Conservation (phyloP, 1,139 yeast species). For the Pichia terricola region DNA sequence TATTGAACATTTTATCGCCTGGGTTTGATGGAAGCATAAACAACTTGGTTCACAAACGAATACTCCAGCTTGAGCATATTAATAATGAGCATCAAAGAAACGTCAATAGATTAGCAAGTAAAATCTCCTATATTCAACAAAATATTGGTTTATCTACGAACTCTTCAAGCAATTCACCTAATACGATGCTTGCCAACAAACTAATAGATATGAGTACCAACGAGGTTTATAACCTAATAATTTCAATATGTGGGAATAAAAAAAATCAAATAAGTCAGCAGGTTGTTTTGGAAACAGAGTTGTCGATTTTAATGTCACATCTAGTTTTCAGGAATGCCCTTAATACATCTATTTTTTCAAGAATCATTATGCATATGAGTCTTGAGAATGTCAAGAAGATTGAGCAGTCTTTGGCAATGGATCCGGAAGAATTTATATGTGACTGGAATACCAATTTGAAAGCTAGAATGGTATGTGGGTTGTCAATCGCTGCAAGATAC, state of each 20-base stretch:
- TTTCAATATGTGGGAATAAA: neutral
- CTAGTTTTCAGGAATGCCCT: conserved; percentile 13
- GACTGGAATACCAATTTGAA: conserved; percentile 7
- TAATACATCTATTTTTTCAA: conserved; percentile 9
- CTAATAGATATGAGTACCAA: conserved; percentile 6
- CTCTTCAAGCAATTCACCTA: neutral
- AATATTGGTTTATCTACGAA: conserved; percentile 6
- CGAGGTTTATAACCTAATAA: conserved; percentile 2
- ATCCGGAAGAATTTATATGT: conserved; percentile 8
- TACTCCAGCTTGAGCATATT: conserved; percentile 2
- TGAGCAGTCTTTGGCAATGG: conserved; percentile 8
- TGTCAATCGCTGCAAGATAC: conserved; percentile 18
- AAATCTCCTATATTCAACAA: conserved; percentile 6
- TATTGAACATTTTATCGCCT: too few relatives aligned
- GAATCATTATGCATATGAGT: conserved; percentile 14
- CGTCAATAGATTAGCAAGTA: conserved; percentile 3
- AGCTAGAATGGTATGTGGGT: conserved; percentile 11
- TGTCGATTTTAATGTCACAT: conserved; percentile 14
- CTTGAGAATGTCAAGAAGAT: conserved; percentile 9
- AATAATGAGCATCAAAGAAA: conserved; percentile 2
- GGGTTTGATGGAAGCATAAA: too few relatives aligned
- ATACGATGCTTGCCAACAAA: neutral
- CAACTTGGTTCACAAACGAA: too few relatives aligned
- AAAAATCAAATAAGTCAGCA: neutral
- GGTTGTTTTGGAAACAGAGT: conserved; percentile 5